These are phyloP conservation scores for Pichia sp. DNA, from an alignment of 1,139 yeast species.

Conservation along the genomic window DNA sequence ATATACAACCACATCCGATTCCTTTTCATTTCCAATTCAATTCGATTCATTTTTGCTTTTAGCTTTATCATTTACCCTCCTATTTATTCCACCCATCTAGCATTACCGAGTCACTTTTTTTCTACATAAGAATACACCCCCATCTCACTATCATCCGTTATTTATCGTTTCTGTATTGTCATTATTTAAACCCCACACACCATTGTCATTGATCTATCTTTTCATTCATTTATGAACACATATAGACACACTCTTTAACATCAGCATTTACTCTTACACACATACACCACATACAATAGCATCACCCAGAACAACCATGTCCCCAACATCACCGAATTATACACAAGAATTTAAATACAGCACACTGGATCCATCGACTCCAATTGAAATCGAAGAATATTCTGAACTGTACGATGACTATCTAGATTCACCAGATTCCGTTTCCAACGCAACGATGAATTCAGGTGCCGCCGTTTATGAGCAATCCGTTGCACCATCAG, in stretches of 20 bases:
- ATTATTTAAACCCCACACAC: not conserved
- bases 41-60: not conserved
- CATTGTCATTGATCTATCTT: not conserved
- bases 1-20: too few species aligned
- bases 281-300: too few species aligned
- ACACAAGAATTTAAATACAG: slow-evolving; percentile 2
- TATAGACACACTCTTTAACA: too few species aligned
- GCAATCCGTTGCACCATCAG: slow-evolving; percentile 12
- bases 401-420: slow-evolving; percentile 24
- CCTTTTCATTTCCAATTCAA: too few species aligned
- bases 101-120: too few species aligned
- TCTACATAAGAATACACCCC: too few species aligned
- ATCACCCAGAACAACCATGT: too few species aligned
- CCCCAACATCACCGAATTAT: not conserved
- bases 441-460: slow-evolving; percentile 10
- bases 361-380: slow-evolving; percentile 13
- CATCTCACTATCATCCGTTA: too few species aligned
- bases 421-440: slow-evolving; percentile 17
- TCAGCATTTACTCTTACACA: slow-evolving; percentile 2
- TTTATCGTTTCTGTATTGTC: too few species aligned
- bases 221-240: not conserved
- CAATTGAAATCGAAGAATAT: slow-evolving; percentile 17
- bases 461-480: slow-evolving; percentile 17
- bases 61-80: not conserved
- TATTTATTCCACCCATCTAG: not conserved